Conservation (phyloP, 2,329 filamentous ascomycete genomes). For the Talaromyces funiculosus region DNA sequence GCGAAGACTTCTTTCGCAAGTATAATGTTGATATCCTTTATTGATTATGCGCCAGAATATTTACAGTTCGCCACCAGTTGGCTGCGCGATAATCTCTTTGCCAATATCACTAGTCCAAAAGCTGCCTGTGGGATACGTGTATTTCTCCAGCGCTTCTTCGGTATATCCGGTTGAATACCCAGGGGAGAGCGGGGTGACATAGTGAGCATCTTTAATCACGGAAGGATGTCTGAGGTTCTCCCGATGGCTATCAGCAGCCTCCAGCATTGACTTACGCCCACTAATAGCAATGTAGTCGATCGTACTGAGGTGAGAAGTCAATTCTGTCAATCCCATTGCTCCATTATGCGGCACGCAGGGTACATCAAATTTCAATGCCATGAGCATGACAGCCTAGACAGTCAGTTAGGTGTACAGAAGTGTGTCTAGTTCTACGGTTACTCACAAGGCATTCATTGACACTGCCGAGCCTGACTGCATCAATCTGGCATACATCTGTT, state of each 20-base stretch:
- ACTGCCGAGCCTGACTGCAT: constrained; percentile 81
- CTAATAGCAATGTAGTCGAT: constrained; percentile 87
- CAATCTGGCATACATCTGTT: constrained; percentile 83
- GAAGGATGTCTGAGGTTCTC: constrained; percentile 25
- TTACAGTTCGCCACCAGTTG: constrained; percentile 26
- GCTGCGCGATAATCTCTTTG: constrained; percentile 25
- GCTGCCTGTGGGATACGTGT: constrained; percentile 26
- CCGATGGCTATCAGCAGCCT: constrained; percentile 73
- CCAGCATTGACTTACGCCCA: constrained; percentile 73
- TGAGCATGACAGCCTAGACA: constrained; percentile 13
- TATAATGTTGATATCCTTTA: not conserved
- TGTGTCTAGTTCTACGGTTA: not conserved
- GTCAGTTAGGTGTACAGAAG: constrained; percentile 11
- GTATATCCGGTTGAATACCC: constrained; percentile 29
- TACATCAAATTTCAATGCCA: constrained; percentile 51
- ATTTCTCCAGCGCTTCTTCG: constrained; percentile 25
- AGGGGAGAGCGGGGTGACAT: constrained; percentile 22
- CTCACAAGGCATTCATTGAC: constrained; percentile 75
- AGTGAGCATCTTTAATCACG: constrained; percentile 22
- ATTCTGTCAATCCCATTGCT: constrained; percentile 83
- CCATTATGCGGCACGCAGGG: constrained; percentile 86
- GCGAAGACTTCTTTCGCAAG: constrained; percentile 6
- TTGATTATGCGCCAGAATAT: not conserved
- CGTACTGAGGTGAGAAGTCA: constrained; percentile 85
- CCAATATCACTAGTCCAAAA: constrained; percentile 30